phyloP scores from a whole-genome alignment of 2,329 filamentous ascomycete genomes.

The Pseudocercospora cruenta region DNA sequence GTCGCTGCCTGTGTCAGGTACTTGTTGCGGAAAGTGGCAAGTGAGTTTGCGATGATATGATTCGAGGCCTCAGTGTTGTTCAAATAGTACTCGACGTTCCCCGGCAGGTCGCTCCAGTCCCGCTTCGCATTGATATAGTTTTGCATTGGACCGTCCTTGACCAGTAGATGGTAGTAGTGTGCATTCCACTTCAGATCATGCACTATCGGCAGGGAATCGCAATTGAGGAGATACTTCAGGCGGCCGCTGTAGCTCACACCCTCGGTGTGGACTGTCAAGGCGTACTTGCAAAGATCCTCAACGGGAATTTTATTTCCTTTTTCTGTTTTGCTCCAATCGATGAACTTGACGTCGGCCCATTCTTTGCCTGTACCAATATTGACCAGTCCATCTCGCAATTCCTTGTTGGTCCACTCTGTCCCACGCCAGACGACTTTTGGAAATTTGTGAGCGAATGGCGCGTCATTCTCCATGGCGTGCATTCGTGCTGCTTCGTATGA shows the following conservation, averaged over 20 bases:
- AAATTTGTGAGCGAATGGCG: constrained; percentile 25
- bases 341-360: constrained; percentile 43
- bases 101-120: constrained; percentile 29
- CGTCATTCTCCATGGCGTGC: constrained; percentile 21
- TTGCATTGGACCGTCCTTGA: constrained; percentile 25
- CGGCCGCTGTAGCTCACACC: constrained; percentile 33
- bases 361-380: constrained; percentile 32
- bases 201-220: constrained; percentile 28
- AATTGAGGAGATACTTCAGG: constrained; percentile 34
- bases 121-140: constrained; percentile 29
- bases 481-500: constrained; percentile 20
- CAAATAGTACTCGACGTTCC: constrained; percentile 25
- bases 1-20: constrained; percentile 36
- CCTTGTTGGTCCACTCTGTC: constrained; percentile 28
- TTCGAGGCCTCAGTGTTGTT: constrained; percentile 23
- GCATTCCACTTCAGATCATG: constrained; percentile 31
- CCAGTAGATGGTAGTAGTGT: constrained; percentile 30
- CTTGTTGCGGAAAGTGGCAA: constrained; percentile 32
- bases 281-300: constrained; percentile 33
- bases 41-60: constrained; percentile 31
- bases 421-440: constrained; percentile 34
- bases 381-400: constrained; percentile 37
- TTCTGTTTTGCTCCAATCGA: constrained; percentile 14
- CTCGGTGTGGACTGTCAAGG: constrained; percentile 36
- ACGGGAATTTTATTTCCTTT: constrained; percentile 23